phyloP scores from a whole-genome alignment of 768 basidiomycete genomes.

The Trametes cinnabarina region DNA sequence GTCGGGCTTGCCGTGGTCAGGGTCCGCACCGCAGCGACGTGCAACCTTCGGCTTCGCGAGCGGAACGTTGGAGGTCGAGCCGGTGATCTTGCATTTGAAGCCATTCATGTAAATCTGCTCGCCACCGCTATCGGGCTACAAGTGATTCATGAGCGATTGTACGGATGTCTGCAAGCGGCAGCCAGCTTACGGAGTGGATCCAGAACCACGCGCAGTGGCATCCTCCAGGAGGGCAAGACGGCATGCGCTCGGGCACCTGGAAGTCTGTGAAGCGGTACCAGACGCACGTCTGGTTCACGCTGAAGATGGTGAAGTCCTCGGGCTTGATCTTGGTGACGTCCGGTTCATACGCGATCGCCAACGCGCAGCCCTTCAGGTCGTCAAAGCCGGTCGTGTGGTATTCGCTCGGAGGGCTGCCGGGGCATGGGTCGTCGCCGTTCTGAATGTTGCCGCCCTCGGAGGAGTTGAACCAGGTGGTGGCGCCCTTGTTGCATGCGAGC shows the following conservation, averaged over 20 bases:
- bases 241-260: slow-evolving; percentile 63
- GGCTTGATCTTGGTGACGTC: slow-evolving; percentile 56
- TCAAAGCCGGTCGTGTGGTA: slow-evolving; percentile 57
- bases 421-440: slow-evolving; percentile 52
- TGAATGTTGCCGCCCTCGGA: slow-evolving; percentile 54
- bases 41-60: slow-evolving; percentile 57
- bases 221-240: slow-evolving; percentile 59
- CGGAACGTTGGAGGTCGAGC: slow-evolving; percentile 46
- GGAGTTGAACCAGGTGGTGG: slow-evolving; percentile 56
- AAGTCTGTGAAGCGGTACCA: slow-evolving; percentile 72
- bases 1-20: slow-evolving; percentile 40
- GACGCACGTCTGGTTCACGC: slow-evolving; percentile 75
- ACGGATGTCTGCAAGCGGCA: not conserved
- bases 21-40: slow-evolving; percentile 63
- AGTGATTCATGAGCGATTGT: not conserved
- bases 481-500: slow-evolving; percentile 58
- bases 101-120: slow-evolving; percentile 78
- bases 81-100: slow-evolving; percentile 63
- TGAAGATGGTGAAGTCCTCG: slow-evolving; percentile 70
- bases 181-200: slow-evolving; percentile 55
- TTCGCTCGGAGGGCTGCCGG: slow-evolving; percentile 38
- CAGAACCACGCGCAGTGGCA: slow-evolving; percentile 75
- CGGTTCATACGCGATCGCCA: slow-evolving; percentile 74
- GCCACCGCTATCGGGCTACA: slow-evolving; percentile 49
- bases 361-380: slow-evolving; percentile 60